These are phyloP conservation scores for Biscutella laevigata DNA, from an alignment of 441 rosid species.

Conservation along the genomic window DNA sequence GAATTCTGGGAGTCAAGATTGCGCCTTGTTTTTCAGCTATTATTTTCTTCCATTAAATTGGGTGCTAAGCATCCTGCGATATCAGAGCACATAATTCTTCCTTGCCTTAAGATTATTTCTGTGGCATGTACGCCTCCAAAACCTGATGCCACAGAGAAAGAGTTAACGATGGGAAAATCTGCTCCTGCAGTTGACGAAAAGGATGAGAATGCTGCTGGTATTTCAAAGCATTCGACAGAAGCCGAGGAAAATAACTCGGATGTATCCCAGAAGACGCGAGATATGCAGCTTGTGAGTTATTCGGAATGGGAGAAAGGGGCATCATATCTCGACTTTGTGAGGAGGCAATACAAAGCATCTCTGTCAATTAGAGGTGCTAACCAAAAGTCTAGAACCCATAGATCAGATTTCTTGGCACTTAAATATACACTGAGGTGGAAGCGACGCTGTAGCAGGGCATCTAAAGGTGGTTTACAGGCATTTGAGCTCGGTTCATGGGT, in stretches of 20 bases:
- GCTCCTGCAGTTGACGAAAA: conserved; percentile 43
- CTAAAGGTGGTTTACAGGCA: conserved; percentile 64
- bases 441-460: conserved; percentile 51
- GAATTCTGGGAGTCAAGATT: conserved; percentile 99
- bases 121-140: conserved; percentile 99
- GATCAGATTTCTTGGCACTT: conserved; percentile 80
- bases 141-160: conserved; percentile 87
- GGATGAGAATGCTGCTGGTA: conserved; percentile 54
- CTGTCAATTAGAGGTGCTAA: conserved; percentile 64
- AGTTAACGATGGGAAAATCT: conserved; percentile 51
- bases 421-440: conserved; percentile 97
- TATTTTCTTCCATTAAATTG: conserved; percentile 95
- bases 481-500: conserved; percentile 99
- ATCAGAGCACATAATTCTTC: conserved; percentile 98
- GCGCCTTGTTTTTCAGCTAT: conserved; percentile 90
- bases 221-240: conserved; percentile 46
- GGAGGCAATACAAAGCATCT: conserved; percentile 96
- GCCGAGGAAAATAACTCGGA: conserved; percentile 60
- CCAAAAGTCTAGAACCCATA: conserved; percentile 74
- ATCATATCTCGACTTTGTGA: conserved; percentile 98
- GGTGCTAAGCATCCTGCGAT: conserved; percentile 99
- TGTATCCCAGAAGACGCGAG: conserved; percentile 63
- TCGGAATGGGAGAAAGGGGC: conserved; percentile 99
- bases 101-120: conserved; percentile 95
- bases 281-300: conserved; percentile 87